phyloP scores from a whole-genome alignment of 805 yeast species.

The Cyberlindnera euphorbiiphila region DNA sequence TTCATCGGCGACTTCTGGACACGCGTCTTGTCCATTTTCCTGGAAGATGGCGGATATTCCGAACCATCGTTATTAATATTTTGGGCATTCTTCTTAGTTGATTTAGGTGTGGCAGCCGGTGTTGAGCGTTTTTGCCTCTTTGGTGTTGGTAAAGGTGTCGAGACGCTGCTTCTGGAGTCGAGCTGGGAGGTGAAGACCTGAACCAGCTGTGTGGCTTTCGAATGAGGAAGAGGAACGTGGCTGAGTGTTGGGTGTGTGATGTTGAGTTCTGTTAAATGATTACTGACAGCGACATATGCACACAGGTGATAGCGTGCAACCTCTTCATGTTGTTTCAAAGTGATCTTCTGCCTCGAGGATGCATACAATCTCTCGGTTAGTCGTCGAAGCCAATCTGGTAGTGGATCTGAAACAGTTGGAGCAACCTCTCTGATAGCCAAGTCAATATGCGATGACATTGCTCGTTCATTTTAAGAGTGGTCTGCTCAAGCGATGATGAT shows the following conservation, averaged over 20 bases:
- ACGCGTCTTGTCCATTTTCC: too few species aligned
- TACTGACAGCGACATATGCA: constrained; percentile 57
- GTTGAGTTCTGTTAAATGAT: constrained; percentile 38
- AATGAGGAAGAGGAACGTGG: constrained; percentile 55
- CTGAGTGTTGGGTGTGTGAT: constrained; percentile 47
- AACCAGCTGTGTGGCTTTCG: constrained; percentile 35
- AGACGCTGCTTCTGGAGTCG: constrained; percentile 1
- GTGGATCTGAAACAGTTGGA: constrained; percentile 43
- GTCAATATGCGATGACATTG: constrained; percentile 14
- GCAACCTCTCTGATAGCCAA: constrained; percentile 45
- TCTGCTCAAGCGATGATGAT: too few species aligned
- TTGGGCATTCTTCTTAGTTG: not conserved
- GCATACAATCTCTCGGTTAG: constrained; percentile 34
- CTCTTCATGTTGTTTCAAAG: constrained; percentile 51
- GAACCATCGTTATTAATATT: not conserved
- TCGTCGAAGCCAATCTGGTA: constrained; percentile 38
- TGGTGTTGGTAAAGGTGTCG: constrained; percentile 20
- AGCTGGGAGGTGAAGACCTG: constrained; percentile 8
- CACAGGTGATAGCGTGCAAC: constrained; percentile 65
- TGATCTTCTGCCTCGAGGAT: constrained; percentile 48
- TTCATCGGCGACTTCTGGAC: too few species aligned
- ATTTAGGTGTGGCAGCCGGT: not conserved
- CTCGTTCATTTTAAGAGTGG: too few species aligned
- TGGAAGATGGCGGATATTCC: constrained; percentile 9
- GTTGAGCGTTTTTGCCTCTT: constrained; percentile 7